A percentile compares a stretch with the other conserved stretches of the same genome.
These are phyloP conservation scores for Irpex rosettiformis DNA, from an alignment of 1,284 basidiomycete genomes.

Conservation along the genomic window DNA sequence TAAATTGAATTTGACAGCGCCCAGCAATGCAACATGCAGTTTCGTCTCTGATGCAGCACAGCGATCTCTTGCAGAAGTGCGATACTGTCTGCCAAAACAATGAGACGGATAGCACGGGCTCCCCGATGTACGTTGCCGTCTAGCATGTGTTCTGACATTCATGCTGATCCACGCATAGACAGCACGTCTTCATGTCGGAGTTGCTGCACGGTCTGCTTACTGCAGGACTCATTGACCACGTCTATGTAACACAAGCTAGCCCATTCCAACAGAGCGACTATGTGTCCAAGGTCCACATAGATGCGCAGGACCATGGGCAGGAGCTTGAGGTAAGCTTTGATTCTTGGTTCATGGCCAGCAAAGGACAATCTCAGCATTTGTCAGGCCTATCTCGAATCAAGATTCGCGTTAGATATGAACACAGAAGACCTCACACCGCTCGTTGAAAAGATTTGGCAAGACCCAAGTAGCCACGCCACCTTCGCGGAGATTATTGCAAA, in stretches of 20 bases:
- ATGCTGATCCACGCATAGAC: constrained; percentile 21
- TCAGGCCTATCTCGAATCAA: constrained; percentile 59
- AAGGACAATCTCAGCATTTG: neutral
- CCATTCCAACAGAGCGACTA: constrained; percentile 46
- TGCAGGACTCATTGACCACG: constrained; percentile 52
- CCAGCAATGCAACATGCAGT: constrained; percentile 55
- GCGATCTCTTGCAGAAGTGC: constrained; percentile 42
- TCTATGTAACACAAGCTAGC: constrained; percentile 47
- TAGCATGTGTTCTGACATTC: neutral
- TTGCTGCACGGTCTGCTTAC: constrained; percentile 56
- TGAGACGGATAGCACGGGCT: neutral
- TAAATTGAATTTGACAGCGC: constrained; percentile 35
- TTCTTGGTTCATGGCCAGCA: neutral
- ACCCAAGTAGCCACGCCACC: constrained; percentile 54
- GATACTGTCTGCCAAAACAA: constrained; percentile 18
- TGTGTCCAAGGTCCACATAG: constrained; percentile 45
- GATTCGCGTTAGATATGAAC: constrained; percentile 51
- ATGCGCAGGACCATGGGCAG: constrained; percentile 52
- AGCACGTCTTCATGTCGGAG: constrained; percentile 50
- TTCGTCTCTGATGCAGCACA: constrained; percentile 42
- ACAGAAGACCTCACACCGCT: constrained; percentile 47
- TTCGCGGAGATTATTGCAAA: constrained; percentile 58
- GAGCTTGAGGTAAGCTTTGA: constrained; percentile 47
- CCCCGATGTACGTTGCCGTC: neutral
- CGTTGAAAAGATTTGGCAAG: constrained; percentile 55